Evolutionary conservation across 768 basidiomycete species (phyloP).

Genomic region (Auriculariales sp.): DNA sequence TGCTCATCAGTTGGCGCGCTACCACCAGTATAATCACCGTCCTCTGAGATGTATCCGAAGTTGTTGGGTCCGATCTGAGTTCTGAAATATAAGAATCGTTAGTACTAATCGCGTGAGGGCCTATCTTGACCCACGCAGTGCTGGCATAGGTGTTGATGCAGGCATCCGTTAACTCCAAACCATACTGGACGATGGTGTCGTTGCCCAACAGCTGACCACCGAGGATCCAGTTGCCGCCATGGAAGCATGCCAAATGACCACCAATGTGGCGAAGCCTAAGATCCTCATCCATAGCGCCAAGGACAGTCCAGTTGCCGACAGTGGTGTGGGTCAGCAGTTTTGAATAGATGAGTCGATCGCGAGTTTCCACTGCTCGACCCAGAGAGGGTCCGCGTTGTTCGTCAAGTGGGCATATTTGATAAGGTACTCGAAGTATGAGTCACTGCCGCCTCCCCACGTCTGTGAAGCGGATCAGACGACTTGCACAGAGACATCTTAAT

Average conservation of each 20-base stretch:
- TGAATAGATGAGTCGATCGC: conserved; percentile 62
- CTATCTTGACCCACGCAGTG: conserved; percentile 30
- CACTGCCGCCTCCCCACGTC: conserved; percentile 52
- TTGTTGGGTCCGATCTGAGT: too few species aligned
- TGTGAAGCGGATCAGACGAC: not conserved
- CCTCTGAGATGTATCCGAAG: too few species aligned
- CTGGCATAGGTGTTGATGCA: conserved; percentile 76
- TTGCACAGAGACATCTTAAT: not conserved
- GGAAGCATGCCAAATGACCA: conserved; percentile 63
- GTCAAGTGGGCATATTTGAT: conserved; percentile 35
- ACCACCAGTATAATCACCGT: conserved; percentile 48
- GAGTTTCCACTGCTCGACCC: conserved; percentile 48
- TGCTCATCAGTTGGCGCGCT: conserved; percentile 24
- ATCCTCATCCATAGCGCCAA: conserved; percentile 45
- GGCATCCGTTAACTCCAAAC: conserved; percentile 46
- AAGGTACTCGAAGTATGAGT: conserved; percentile 67
- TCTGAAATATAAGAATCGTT: conserved; percentile 17
- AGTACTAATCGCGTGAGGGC: not conserved
- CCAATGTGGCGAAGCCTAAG: conserved; percentile 40
- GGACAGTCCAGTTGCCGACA: conserved; percentile 43
- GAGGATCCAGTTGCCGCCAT: conserved; percentile 64
- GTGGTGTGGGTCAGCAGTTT: too few species aligned
- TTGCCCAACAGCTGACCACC: conserved; percentile 60
- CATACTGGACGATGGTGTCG: conserved; percentile 48
- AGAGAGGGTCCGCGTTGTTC: conserved; percentile 49